Percentiles rank a stretch among this genome's conserved stretches.
These are phyloP conservation scores for Penicillium tannophilum DNA, from an alignment of 495 filamentous ascomycete species.

Conservation along the genomic window DNA sequence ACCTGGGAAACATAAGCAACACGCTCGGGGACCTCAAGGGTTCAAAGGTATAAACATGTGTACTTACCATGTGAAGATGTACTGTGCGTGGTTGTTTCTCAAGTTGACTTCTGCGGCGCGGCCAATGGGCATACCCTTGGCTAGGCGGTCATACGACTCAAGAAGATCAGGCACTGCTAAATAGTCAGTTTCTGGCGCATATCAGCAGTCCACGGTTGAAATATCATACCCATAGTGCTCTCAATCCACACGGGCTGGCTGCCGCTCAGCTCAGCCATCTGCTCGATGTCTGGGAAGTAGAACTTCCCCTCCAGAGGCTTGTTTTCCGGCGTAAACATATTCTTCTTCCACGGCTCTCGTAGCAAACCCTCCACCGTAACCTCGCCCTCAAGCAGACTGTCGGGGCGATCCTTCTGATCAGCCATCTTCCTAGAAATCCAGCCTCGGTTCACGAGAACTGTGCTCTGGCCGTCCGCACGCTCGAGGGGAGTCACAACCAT, in stretches of 20 bases:
- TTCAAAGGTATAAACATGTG: no score
- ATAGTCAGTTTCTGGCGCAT: constrained; percentile 21
- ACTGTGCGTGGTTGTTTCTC: constrained; percentile 95
- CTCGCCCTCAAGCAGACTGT: constrained; percentile 62
- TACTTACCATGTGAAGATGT: constrained; percentile 95
- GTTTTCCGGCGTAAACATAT: constrained; percentile 94
- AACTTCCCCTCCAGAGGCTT: constrained; percentile 79
- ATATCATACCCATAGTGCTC: constrained; percentile 79
- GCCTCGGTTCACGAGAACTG: constrained; percentile 81
- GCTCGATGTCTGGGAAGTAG: constrained; percentile 89
- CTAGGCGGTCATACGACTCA: constrained; percentile 66
- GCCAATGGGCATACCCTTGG: constrained; percentile 90
- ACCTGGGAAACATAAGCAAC: constrained; percentile 60
- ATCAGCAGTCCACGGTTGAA: constrained; percentile 1
- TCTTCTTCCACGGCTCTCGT: constrained; percentile 91
- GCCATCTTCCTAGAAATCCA: constrained; percentile 80
- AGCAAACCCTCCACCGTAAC: constrained; percentile 83
- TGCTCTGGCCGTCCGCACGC: constrained; percentile 61
- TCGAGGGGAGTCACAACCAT: constrained; percentile 90
- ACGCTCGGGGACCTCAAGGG: background rate
- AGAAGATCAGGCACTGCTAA: constrained; percentile 73
- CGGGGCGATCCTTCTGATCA: constrained; percentile 59
- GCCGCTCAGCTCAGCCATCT: constrained; percentile 87
- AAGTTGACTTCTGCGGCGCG: constrained; percentile 88
- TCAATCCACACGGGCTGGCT: constrained; percentile 94